These are phyloP conservation scores for Aspergillus sp. DNA, from an alignment of 2,329 filamentous ascomycete species.

Conservation along the genomic window DNA sequence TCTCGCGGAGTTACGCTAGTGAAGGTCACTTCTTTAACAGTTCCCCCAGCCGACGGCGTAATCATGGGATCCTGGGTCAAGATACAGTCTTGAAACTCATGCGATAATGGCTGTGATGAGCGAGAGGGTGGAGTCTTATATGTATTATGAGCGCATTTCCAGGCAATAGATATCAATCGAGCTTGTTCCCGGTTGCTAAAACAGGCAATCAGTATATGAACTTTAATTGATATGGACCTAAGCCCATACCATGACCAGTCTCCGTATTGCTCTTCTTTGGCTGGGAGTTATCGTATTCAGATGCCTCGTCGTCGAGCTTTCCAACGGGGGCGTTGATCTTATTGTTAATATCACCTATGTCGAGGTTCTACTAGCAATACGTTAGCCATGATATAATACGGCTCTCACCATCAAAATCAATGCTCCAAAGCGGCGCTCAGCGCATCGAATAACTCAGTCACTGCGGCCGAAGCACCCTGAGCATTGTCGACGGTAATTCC, in stretches of 20 bases:
- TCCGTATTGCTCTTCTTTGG: background rate
- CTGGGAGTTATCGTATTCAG: slow-evolving; percentile 2
- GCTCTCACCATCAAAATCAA: slow-evolving; percentile 3
- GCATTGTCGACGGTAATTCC: slow-evolving; percentile 3
- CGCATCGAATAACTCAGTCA: slow-evolving; percentile 1
- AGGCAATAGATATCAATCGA: background rate
- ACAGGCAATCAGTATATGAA: background rate
- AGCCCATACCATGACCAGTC: background rate
- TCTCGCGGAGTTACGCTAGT: background rate
- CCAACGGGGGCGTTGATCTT: background rate
- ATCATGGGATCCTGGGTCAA: background rate
- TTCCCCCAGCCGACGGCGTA: background rate
- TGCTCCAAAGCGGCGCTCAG: slow-evolving; percentile 1
- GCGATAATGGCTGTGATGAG: background rate
- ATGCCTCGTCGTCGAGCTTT: slow-evolving; percentile 3
- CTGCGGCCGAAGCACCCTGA: slow-evolving; percentile 4
- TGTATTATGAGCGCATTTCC: background rate
- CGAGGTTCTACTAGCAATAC: background rate
- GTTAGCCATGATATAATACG: background rate
- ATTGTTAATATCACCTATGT: background rate
- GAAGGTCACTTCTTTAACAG: background rate
- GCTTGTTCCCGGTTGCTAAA: background rate
- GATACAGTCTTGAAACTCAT: background rate
- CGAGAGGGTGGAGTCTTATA: background rate
- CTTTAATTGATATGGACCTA: background rate